Conservation (phyloP, 371 early-diverging fungal genomes). For the Mucor sp. region DNA sequence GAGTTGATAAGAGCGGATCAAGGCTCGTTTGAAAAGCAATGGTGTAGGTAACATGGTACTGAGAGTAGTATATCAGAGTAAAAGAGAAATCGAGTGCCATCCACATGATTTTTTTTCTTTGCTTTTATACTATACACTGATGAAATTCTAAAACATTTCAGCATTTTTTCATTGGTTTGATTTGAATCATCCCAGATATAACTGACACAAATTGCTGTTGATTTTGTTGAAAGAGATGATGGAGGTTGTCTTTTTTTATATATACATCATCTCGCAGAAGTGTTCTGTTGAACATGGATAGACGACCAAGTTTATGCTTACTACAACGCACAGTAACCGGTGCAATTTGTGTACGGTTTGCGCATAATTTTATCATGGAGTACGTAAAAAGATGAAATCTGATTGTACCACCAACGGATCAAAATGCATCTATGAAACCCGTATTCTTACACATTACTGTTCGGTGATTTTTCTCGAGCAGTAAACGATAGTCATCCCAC, state of each 20-base stretch:
- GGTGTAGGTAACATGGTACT: not conserved
- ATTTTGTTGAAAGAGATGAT: not conserved
- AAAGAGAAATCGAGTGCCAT: not conserved
- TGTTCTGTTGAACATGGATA: not conserved
- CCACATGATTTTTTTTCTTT: not conserved
- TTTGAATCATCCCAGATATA: not conserved
- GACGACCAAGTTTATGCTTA: not conserved
- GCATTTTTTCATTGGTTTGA: not conserved
- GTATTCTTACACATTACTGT: not conserved
- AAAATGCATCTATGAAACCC: not conserved
- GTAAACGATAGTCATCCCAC: not conserved
- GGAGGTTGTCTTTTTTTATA: not conserved
- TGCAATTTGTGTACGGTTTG: not conserved
- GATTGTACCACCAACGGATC: not conserved
- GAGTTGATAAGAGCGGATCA: not conserved
- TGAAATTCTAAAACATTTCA: not conserved
- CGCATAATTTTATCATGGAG: not conserved
- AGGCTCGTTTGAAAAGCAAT: not conserved
- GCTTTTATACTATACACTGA: not conserved
- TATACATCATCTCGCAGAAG: no score
- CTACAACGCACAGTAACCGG: no score
- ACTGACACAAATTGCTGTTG: not conserved
- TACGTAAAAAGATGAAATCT: not conserved
- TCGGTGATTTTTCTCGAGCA: not conserved
- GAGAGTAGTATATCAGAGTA: no score